A percentile compares a stretch with the other conserved stretches of the same genome.
Conservation (phyloP, 257 asterid species). For the Solanum etuberosum region DNA sequence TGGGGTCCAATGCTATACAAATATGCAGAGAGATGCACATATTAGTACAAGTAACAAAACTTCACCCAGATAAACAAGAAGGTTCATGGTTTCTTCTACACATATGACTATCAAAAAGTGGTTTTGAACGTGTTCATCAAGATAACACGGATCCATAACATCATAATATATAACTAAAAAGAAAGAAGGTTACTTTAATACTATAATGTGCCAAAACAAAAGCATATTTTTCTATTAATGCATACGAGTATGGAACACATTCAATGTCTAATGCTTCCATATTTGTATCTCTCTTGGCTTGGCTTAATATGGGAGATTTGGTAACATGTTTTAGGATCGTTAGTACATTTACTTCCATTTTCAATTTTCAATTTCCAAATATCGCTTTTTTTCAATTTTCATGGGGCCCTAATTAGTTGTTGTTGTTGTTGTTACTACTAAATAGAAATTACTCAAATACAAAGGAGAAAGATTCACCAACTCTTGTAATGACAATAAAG, state of each 20-base stretch:
- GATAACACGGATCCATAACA: not conserved
- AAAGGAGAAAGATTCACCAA: not conserved
- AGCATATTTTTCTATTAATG: not conserved
- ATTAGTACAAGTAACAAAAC: not conserved
- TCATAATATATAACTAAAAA: not conserved
- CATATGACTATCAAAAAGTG: not conserved
- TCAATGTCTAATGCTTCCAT: not conserved
- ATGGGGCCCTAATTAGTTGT: not conserved
- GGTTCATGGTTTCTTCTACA: not conserved
- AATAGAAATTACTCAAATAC: not conserved
- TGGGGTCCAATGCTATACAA: constrained; percentile 63
- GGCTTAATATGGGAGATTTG: not conserved
- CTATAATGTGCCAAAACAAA: not conserved
- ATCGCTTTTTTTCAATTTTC: not conserved
- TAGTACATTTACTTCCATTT: not conserved
- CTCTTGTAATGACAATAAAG: not conserved
- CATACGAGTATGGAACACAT: not conserved
- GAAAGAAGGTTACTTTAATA: not conserved
- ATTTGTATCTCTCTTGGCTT: not conserved
- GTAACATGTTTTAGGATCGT: not conserved
- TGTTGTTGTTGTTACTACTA: not conserved
- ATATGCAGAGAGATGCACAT: not conserved
- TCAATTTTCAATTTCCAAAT: not conserved
- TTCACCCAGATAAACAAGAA: not conserved
- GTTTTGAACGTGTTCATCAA: not conserved